Evolutionary conservation across 345 rosid species (phyloP).

Genomic region (Pistacia vera): DNA sequence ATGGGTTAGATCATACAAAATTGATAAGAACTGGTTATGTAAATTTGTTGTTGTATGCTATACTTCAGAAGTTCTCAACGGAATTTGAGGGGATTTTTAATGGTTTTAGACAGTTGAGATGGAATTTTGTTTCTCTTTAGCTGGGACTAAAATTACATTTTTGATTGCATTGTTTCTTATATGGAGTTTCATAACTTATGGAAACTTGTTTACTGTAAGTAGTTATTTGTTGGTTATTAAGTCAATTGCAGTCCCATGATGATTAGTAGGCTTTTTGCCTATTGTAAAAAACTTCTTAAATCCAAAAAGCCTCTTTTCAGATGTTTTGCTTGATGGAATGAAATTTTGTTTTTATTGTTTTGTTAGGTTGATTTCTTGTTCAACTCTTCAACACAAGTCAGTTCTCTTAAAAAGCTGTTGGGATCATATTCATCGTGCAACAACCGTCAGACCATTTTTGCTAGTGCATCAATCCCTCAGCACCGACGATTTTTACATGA

Average conservation of each 20-base stretch:
- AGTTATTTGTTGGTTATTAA: background rate
- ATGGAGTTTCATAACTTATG: background rate
- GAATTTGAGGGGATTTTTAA: background rate
- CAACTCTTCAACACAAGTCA: conserved; percentile 82
- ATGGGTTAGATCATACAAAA: background rate
- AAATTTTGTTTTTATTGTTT: conserved; percentile 9
- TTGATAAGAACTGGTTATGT: background rate
- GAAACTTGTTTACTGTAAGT: background rate
- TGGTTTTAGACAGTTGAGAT: background rate
- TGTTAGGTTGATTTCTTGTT: conserved; percentile 90
- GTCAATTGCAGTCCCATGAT: conserved; percentile 2
- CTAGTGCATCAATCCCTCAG: conserved; percentile 96
- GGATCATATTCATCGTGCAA: conserved; percentile 70
- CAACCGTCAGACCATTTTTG: conserved; percentile 82
- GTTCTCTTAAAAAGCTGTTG: conserved; percentile 78
- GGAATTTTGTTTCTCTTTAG: background rate
- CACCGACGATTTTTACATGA: conserved; percentile 79
- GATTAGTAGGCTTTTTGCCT: background rate
- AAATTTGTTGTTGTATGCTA: background rate
- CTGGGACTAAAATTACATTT: background rate
- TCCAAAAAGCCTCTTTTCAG: background rate
- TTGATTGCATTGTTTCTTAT: background rate
- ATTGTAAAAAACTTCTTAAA: background rate
- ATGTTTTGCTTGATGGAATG: background rate
- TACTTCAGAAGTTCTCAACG: background rate